Evolutionary conservation across 139 green algal genomes (phyloP), one percentile per base, ranked within the genome.

Genomic region (Micromonas pusilla): DNA sequence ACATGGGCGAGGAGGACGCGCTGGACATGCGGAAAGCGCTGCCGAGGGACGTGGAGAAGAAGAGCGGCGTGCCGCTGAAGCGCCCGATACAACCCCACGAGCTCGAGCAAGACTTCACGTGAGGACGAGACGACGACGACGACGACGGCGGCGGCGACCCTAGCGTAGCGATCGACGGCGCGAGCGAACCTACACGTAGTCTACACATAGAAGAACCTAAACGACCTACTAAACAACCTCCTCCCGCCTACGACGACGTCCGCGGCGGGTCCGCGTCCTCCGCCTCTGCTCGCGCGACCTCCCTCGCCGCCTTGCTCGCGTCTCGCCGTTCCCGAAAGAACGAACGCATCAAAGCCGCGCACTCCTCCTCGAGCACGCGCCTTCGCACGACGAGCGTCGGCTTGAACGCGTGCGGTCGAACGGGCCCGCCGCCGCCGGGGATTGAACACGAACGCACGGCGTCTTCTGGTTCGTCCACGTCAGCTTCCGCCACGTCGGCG

Each of bases 11-110:
- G 20, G 95, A 99, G 66, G 92, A 99, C 71, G 95, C 94, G 0
- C 96, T 91, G 76, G 94, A 98, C 83, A 98, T 98, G 94, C 83
- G 95, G 0, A 98, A 98, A 71, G 91, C 95, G 0, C 97, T 98
- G 92, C 86, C 87, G 19, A 75, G 92, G 28, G 95, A 99, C 70
- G 85, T 90, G 13, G 32, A 89, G 1, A 91, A 91, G 72, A 83
- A 87, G 76, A 93, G 85, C 0, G 85, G 97, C 1, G 78, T 97
- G 0, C 92, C 94, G 0, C 32, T 97, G 5, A 84, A 76, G 16
- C 79, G 81, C 32, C 77, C 88, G 19, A 84, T 97, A 21, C 75
- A 80, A 25, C 93, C 93, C 36, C 67, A 94, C 28, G 91, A 97
- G 36, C 88, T 97, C 20, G 92, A 97, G 76, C 92, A 86, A 81